Evolutionary conservation across 306 rosid species (phyloP).

Genomic region (Fagus crenata): DNA sequence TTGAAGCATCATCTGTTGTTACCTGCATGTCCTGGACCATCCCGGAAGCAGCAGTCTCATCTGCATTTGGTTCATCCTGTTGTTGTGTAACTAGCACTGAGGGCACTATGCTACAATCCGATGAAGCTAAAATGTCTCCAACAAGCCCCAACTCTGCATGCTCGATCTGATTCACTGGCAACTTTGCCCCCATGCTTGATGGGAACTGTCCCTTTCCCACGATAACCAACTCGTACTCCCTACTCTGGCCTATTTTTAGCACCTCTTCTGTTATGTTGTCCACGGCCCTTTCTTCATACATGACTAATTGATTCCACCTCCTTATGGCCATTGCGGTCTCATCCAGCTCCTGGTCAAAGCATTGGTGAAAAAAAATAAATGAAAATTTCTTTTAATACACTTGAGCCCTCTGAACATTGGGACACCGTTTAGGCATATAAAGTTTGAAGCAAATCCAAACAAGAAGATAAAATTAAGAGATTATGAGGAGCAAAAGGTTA

Average conservation of each 20-base stretch:
- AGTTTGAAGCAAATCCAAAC: too few species aligned
- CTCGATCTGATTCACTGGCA: slow-evolving; percentile 12
- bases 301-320: slow-evolving; percentile 28
- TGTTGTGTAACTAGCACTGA: slow-evolving; percentile 35
- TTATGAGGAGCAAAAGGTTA: neutral
- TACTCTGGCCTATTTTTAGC: slow-evolving; percentile 21
- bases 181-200: slow-evolving; percentile 13
- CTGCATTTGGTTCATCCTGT: slow-evolving; percentile 11
- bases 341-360: slow-evolving; percentile 33
- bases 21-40: neutral
- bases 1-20: neutral
- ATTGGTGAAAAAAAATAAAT: neutral
- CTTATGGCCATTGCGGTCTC: slow-evolving; percentile 22
- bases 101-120: slow-evolving; percentile 22
- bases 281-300: slow-evolving; percentile 29
- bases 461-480: neutral
- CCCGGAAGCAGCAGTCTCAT: neutral
- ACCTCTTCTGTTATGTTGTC: slow-evolving; percentile 33
- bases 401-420: too few species aligned
- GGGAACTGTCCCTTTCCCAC: slow-evolving; percentile 35
- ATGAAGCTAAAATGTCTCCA: slow-evolving; percentile 34
- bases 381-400: neutral
- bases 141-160: slow-evolving; percentile 36
- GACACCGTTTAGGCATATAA: too few species aligned
- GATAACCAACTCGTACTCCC: slow-evolving; percentile 30